Evolutionary conservation across 75 land plant genomes (phyloP).

Genomic region (Sequoia sempervirens): DNA sequence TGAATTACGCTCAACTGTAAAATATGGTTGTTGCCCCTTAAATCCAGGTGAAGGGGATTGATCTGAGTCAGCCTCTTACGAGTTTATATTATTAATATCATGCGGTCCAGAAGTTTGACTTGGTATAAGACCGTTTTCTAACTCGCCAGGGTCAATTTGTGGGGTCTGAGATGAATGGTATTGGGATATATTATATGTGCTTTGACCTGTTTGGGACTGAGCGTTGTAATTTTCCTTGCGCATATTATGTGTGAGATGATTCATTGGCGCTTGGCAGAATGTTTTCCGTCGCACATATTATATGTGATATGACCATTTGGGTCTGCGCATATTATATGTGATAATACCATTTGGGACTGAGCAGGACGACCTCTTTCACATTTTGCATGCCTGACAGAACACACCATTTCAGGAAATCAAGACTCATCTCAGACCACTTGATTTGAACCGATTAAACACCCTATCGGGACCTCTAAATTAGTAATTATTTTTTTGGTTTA

Average conservation of each 20-base stretch:
- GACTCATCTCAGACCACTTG: no score
- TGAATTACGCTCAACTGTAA: neutral
- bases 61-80: neutral
- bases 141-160: no score
- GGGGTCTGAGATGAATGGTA: neutral
- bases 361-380: neutral
- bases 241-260: no score
- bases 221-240: neutral
- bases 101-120: neutral
- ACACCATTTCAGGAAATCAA: neutral
- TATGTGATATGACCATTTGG: neutral
- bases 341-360: neutral
- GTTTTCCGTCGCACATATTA: neutral
- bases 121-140: neutral
- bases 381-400: neutral
- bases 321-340: neutral
- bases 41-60: neutral
- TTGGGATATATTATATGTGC: neutral
- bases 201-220: neutral
- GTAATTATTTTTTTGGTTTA: neutral
- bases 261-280: neutral
- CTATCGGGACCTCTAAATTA: neutral
- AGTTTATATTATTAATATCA: no score
- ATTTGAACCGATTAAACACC: no score
- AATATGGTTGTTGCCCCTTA: neutral